Evolutionary conservation across 164 flowering plant species (phyloP), one percentile per base, ranked within the genome.

Genomic region (Macadamia tetraphylla): DNA sequence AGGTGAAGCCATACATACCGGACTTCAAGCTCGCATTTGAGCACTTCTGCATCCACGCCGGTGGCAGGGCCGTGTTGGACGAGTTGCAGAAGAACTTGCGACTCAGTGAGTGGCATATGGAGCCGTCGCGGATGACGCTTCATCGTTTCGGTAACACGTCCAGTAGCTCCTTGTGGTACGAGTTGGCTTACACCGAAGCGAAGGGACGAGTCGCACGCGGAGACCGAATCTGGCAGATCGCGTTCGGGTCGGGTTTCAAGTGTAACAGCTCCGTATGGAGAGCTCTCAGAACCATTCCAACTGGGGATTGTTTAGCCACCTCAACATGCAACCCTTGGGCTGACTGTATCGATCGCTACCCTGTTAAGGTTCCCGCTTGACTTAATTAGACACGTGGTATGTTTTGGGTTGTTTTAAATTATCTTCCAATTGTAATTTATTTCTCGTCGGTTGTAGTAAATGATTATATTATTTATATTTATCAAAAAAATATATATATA

Each of bases 191-290:
- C 64, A 78, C 89, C 0, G 97, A 91, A 69, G 90, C 93, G 0
- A 91, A 91, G 68, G 93, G 91, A 0, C 70, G 97, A 71, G 86
- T 91, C 29, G 15, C 60, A 1, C 35, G 76, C 0, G 93, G 94
- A 0, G 85, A 88, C 74, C 78, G 97, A 67, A 84, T 89, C 10
- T 91, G 97, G 97, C 94, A 91, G 80, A 89, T 91, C 29, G 97
- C 94, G 0, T 91, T 91, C 61, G 97, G 97, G 53, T 89, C 97
- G 1, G 97, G 94, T 14, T 91, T 91, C 71, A 91, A 91, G 80
- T 91, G 97, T 61, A 91, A 91, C 73, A 89, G 94, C 61, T 94
- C 97, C 0, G 97, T 91, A 11, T 91, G 97, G 97, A 82, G 69
- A 53, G 83, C 97, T 0, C 80, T 91, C 11, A 76, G 81, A 70